Evolutionary conservation across 108 stramenopile genomes (phyloP), one percentile per base, ranked within the genome.

Genomic region (Fragilaria radians): DNA sequence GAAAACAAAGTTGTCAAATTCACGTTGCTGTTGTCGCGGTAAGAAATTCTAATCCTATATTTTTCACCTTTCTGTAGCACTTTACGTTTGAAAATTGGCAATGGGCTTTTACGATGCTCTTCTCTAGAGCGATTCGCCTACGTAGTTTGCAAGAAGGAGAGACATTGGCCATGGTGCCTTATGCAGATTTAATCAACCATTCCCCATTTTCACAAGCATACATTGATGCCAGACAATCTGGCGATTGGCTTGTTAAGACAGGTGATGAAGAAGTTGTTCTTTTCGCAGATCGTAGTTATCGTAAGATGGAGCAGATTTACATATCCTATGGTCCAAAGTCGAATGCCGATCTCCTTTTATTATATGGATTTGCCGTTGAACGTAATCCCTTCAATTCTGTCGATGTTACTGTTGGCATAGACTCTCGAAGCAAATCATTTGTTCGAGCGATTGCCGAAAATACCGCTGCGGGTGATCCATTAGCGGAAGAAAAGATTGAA

Each of bases 101-200:
- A 27, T 97, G 97, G 97, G 95, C 96, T 18, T 97, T 97, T 55
- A 89, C 93, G 23, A 96, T 91, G 83, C 77, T 97, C 5, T 96
- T 97, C 58, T 91, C 89, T 3, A 70, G 90, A 11, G 90, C 92
- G 7, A 90, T 92, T 63, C 83, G 91, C 30, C 54, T 93, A 28
- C 71, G 86, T 24, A 86, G 77, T 67, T 58, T 86, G 25, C 67
- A 70, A 42, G 72, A 76, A 33, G 96, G 93, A 7, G 94, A 96
- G 63, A 68, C 86, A 26, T 58, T 96, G 19, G 92, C 94, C 4
- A 64, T 97, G 76, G 94, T 94, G 9, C 96, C 96, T 4, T 97
- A 97, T 70, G 94, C 93, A 18, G 96, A 97, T 71, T 66, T 97
- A 28, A 95, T 97, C 67, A 97, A 97, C 64, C 96, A 97, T 66